A percentile compares a stretch with the other conserved stretches of the same genome.
Conservation (phyloP, 768 basidiomycete genomes). For the Boletellus ananiceps region DNA sequence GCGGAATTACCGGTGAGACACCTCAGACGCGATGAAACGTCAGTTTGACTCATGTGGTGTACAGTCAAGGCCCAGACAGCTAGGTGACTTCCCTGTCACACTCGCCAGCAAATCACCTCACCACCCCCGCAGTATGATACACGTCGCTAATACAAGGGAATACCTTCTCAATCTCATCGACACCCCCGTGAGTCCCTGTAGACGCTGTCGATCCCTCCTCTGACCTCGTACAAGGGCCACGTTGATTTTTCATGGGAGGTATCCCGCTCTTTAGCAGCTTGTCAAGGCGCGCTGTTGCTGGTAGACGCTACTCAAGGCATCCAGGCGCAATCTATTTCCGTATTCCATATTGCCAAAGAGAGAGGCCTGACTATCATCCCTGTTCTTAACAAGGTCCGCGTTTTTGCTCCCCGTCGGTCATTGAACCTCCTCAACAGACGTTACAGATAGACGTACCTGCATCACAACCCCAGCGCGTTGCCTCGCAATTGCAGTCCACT, state of each 20-base stretch:
- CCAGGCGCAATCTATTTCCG: constrained; percentile 95
- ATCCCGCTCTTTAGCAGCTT: constrained; percentile 85
- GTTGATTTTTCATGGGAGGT: constrained; percentile 99
- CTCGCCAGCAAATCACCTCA: background rate
- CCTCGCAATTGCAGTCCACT: constrained; percentile 74
- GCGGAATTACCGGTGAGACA: constrained; percentile 82
- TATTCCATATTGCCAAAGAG: constrained; percentile 85
- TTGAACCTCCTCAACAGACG: background rate
- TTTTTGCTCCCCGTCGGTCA: background rate
- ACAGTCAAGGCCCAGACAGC: constrained; percentile 94
- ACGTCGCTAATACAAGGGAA: constrained; percentile 46
- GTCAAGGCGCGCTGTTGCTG: constrained; percentile 81
- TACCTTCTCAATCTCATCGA: constrained; percentile 93
- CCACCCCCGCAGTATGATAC: constrained; percentile 63
- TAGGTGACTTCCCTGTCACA: constrained; percentile 43
- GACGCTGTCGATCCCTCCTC: background rate
- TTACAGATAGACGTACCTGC: constrained; percentile 87
- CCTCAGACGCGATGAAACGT: background rate
- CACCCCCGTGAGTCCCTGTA: constrained; percentile 62
- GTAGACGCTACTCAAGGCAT: constrained; percentile 98
- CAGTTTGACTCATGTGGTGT: constrained; percentile 1
- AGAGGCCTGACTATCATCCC: constrained; percentile 80
- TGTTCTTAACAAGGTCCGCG: constrained; percentile 81
- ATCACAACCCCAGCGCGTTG: constrained; percentile 76
- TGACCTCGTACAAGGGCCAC: constrained; percentile 60